A percentile compares a stretch with the other conserved stretches of the same genome.
These are phyloP conservation scores for Neospora caninum DNA, from an alignment of 169 alveolate genomes.

Conservation along the genomic window DNA sequence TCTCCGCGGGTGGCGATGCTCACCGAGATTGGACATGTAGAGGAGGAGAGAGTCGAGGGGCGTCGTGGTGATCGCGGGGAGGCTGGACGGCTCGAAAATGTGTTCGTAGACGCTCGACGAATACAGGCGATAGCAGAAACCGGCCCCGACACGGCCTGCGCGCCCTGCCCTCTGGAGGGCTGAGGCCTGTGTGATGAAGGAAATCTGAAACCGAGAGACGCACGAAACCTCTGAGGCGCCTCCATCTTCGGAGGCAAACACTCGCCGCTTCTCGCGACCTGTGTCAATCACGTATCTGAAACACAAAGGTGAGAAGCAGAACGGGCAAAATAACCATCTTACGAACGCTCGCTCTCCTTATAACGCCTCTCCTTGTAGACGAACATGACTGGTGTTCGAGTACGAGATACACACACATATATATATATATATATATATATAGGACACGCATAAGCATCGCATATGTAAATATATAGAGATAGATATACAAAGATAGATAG, in stretches of 20 bases:
- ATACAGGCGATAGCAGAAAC: conserved; percentile 97
- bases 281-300: conserved; percentile 91
- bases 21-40: conserved; percentile 89
- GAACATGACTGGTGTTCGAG: too few relatives aligned
- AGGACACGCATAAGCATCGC: too few relatives aligned
- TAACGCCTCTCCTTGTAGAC: too few relatives aligned
- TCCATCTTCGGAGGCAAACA: neutral
- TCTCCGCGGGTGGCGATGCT: neutral
- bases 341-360: too few relatives aligned
- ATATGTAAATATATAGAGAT: neutral
- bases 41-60: conserved; percentile 90
- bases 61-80: conserved; percentile 85
- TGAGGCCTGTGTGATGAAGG: conserved; percentile 91
- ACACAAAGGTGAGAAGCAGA: neutral
- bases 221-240: conserved; percentile 76
- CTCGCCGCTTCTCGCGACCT: conserved; percentile 92
- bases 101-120: conserved; percentile 75
- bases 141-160: conserved; percentile 99
- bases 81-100: conserved; percentile 81
- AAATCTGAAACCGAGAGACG: conserved; percentile 88
- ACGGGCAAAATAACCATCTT: neutral
- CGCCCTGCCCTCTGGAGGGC: conserved; percentile 98
- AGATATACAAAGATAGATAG: too few relatives aligned
- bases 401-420: too few relatives aligned
- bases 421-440: too few relatives aligned